These are phyloP conservation scores for Colletotrichum trifolii DNA, from an alignment of 2,329 filamentous ascomycete genomes.

Conservation along the genomic window DNA sequence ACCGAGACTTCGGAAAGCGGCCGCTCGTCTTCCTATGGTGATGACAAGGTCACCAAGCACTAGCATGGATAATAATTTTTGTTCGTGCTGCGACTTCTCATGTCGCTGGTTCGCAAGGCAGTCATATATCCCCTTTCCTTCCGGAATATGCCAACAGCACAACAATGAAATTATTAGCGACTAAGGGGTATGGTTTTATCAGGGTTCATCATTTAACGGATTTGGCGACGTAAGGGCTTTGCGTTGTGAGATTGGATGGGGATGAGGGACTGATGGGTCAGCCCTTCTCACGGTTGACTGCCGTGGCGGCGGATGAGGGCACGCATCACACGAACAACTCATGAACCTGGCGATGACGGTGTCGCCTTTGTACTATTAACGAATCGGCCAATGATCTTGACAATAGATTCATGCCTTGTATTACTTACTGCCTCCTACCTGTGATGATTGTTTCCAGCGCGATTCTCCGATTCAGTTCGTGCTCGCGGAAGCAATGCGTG, in stretches of 20 bases:
- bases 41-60: conserved; percentile 53
- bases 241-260: conserved; percentile 21
- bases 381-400: conserved; percentile 29
- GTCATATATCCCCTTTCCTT: conserved; percentile 15
- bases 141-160: conserved; percentile 8
- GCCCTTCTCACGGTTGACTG: conserved; percentile 20
- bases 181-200: conserved; percentile 4
- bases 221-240: conserved; percentile 25
- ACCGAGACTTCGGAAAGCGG: conserved; percentile 69
- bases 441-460: neutral
- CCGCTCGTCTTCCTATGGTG: conserved; percentile 64
- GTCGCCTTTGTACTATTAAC: conserved; percentile 33
- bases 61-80: conserved; percentile 8
- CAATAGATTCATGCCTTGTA: conserved; percentile 34
- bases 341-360: conserved; percentile 28
- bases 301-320: conserved; percentile 15
- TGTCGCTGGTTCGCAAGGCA: conserved; percentile 20
- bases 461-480: neutral
- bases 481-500: neutral
- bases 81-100: conserved; percentile 20
- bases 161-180: conserved; percentile 16
- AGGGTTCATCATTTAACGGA: conserved; percentile 9
- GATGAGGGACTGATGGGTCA: neutral
- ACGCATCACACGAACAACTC: conserved; percentile 29
- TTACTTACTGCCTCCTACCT: neutral